Base-by-base conservation (phyloP, 108 stramenopile genomes). In the Pseudonitzschia delicatissima region DNA sequence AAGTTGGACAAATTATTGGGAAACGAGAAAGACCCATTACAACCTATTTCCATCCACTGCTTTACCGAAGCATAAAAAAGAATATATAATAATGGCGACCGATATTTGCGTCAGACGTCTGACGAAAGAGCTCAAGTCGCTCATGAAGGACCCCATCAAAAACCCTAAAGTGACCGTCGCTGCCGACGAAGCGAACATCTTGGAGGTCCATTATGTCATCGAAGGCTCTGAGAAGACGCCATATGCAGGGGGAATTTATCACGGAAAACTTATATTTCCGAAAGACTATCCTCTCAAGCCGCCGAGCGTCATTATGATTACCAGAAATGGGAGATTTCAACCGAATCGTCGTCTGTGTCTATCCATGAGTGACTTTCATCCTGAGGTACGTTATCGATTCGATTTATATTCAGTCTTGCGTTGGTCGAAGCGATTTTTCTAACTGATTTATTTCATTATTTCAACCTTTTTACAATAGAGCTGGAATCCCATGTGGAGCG, bases 201-300 rank as follows among this genome's bases (percentile, higher is more conserved):
- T 92, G 45, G 90, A 94, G 69, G 97, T 97, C 95, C 96, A 98
- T 69, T 99, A 96, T 79, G 96, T 99, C 47, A 88, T 99, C 35
- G 92, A 96, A 62, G 94, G 94, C 5, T 74, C 83, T 7, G 77
- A 75, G 36, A 84, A 82, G 59, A 81, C 90, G 11, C 88, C 91
- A 26, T 97, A 94, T 80, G 80, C 72, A 21, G 83, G 81, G 2
- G 92, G 92, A 15, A 67, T 83, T 53, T 92, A 92, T 68, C 79
- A 82, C 34, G 91, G 91, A 21, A 87, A 91, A 69, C 70, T 91
- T 18, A 60, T 87, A 4, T 92, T 96, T 55, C 94, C 95, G 2
- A 85, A 79, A 36, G 84, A 87, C 62, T 99, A 99, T 66, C 98
- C 98, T 3, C 76, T 96, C 68, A 97, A 94, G 65, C 98, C 98